Conservation (phyloP, 306 rosid genomes). For the Fragaria iinumae region DNA sequence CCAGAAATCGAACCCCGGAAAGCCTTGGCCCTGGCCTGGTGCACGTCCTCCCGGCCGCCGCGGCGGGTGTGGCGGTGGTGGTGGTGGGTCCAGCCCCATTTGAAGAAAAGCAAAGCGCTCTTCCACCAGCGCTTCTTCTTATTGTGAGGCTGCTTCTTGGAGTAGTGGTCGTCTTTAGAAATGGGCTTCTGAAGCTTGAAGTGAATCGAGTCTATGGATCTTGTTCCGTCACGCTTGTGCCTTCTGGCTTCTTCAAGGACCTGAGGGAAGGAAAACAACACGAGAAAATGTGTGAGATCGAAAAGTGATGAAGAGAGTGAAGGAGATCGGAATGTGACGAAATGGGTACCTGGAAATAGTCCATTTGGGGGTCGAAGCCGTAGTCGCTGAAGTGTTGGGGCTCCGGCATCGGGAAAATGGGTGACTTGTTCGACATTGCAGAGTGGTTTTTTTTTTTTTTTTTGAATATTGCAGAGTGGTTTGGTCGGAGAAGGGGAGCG, state of each 20-base stretch:
- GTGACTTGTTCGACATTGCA: constrained; percentile 64
- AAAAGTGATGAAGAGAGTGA: background rate
- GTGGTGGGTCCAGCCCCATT: constrained; percentile 50
- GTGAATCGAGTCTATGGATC: constrained; percentile 81
- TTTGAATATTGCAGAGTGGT: constrained; percentile 11
- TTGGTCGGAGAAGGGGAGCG: background rate
- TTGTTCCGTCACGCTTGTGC: constrained; percentile 59
- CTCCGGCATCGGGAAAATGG: constrained; percentile 74
- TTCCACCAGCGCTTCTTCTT: constrained; percentile 90
- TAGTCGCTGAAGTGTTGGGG: constrained; percentile 95
- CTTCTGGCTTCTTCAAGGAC: constrained; percentile 84
- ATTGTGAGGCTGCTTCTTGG: constrained; percentile 43
- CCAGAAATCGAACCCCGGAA: constrained; percentile 78
- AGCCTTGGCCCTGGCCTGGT: constrained; percentile 70
- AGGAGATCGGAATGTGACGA: background rate
- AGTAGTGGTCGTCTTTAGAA: constrained; percentile 52
- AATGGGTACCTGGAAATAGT: constrained; percentile 72
- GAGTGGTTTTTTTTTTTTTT: background rate
- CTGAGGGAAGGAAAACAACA: constrained; percentile 22
- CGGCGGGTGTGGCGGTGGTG: background rate
- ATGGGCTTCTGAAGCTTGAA: constrained; percentile 89
- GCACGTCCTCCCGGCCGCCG: constrained; percentile 42
- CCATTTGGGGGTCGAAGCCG: constrained; percentile 91
- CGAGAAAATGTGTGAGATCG: background rate
- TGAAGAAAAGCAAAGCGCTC: constrained; percentile 68